Evolutionary conservation across 208 protist species (phyloP), one percentile per base, ranked within the genome.

Genomic region (Phytomonas sp.): DNA sequence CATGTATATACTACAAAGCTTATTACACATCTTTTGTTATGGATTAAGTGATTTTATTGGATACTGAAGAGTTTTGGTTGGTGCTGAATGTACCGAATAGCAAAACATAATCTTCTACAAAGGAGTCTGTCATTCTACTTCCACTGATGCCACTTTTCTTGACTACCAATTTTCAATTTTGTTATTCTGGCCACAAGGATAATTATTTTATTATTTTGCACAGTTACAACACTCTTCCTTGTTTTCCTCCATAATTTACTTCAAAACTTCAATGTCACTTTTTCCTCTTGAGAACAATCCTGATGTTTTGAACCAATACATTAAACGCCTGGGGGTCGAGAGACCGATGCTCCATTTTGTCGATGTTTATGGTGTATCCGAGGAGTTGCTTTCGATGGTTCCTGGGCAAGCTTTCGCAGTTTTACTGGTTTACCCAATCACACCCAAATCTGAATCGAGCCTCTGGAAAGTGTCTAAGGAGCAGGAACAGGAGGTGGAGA

Each of bases 251-350:
- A 8, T 71, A 59, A 32, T 26, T 29, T 68, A 31, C n/a, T 20
- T 30, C n/a, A 56, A 6, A n/a, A 36, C 67, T 59, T n/a, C 36
- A 46, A 60, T 53, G 26, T 75, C 70, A 46, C 97, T 91, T 93
- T 74, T 97, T n/a, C 95, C 96, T 0, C 74, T 98, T 2, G 96
- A 98, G 72, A 95, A 83, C 67, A 98, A 98, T 68, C 96, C 96
- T 28, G 91, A 95, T 0, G 89, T 97, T 28, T 77, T 97, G 77
- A 97, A 97, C 77, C 63, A 61, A 1, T 97, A 96, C 72, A 56
- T 96, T 26, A 32, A 31, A 11, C 51, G 28, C 0, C 67, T 97
- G 8, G 92, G 93, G 9, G 30, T 98, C 6, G 40, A 11, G 8
- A 68, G 84, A 0, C 67, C 82, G 0, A 79, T 83, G 59, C 70